A percentile compares a stretch with the other conserved stretches of the same genome.
Conservation (phyloP, 2,329 filamentous ascomycete species). For the Fusarium sp. region DNA sequence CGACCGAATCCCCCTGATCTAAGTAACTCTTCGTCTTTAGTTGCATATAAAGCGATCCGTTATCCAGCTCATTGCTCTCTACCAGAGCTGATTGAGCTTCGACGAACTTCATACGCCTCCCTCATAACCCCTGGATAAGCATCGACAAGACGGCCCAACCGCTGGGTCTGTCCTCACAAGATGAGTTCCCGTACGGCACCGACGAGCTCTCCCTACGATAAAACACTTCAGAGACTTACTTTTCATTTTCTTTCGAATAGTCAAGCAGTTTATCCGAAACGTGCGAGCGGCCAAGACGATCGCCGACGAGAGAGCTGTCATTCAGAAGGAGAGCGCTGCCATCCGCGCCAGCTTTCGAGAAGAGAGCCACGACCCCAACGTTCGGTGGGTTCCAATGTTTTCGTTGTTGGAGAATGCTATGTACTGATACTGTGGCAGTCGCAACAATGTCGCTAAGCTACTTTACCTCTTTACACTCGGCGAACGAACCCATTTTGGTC, state of each 20-base stretch:
- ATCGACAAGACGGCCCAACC: slow-evolving; percentile 48
- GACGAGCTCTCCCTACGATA: slow-evolving; percentile 10
- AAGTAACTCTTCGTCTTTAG: neutral
- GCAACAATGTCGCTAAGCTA: slow-evolving; percentile 98
- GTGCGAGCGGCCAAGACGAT: slow-evolving; percentile 99
- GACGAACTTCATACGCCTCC: slow-evolving; percentile 20
- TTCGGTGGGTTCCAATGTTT: slow-evolving; percentile 72
- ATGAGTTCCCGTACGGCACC: slow-evolving; percentile 56
- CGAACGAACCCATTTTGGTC: slow-evolving; percentile 97
- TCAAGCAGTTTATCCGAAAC: slow-evolving; percentile 99
- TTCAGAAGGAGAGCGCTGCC: slow-evolving; percentile 98
- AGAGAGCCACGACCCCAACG: slow-evolving; percentile 90
- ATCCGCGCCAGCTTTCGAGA: slow-evolving; percentile 98
- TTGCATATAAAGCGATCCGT: neutral
- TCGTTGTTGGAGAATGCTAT: neutral
- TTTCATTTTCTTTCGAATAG: slow-evolving; percentile 59
- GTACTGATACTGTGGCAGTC: slow-evolving; percentile 63
- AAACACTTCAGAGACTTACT: slow-evolving; percentile 28
- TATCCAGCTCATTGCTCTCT: slow-evolving; percentile 24
- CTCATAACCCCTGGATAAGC: slow-evolving; percentile 44
- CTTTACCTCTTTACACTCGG: slow-evolving; percentile 98
- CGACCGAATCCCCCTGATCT: slow-evolving; percentile 13
- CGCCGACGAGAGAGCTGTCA: slow-evolving; percentile 96
- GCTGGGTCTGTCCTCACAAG: slow-evolving; percentile 50
- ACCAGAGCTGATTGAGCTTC: slow-evolving; percentile 42